These are phyloP conservation scores for Triticum monococcum DNA, from an alignment of 176 grass and related monocot species.

Conservation along the genomic window DNA sequence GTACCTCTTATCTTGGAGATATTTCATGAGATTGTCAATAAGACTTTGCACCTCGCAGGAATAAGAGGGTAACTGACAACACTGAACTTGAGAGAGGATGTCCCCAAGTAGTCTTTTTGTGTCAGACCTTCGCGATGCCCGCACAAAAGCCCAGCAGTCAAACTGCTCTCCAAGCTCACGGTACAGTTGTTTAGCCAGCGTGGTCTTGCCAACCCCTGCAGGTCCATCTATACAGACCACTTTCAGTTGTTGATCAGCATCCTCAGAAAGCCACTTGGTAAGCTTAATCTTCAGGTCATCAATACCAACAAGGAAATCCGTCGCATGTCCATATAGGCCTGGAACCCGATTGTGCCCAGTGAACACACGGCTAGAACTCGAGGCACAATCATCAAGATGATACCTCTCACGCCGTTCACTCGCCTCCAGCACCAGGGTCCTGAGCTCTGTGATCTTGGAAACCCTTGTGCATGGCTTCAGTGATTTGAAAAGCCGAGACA, in stretches of 20 bases:
- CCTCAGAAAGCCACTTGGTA: background rate
- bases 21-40: background rate
- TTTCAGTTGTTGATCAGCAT: background rate
- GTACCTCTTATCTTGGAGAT: slow-evolving; percentile 18
- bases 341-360: background rate
- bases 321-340: background rate
- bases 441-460: background rate
- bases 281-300: background rate
- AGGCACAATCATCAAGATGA: background rate
- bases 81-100: background rate
- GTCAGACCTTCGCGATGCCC: background rate
- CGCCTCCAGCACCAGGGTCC: background rate
- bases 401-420: slow-evolving; percentile 12
- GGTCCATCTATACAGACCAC: background rate
- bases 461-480: background rate
- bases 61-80: background rate
- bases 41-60: background rate
- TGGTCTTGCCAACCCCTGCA: slow-evolving; percentile 25
- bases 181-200: slow-evolving; percentile 1
- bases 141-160: slow-evolving; percentile 2
- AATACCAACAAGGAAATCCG: background rate
- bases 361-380: background rate
- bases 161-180: background rate
- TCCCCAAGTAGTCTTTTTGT: background rate
- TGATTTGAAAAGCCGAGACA: background rate